These are phyloP conservation scores for Hypoxylon fuscum DNA, from an alignment of 495 filamentous ascomycete species.

Conservation along the genomic window DNA sequence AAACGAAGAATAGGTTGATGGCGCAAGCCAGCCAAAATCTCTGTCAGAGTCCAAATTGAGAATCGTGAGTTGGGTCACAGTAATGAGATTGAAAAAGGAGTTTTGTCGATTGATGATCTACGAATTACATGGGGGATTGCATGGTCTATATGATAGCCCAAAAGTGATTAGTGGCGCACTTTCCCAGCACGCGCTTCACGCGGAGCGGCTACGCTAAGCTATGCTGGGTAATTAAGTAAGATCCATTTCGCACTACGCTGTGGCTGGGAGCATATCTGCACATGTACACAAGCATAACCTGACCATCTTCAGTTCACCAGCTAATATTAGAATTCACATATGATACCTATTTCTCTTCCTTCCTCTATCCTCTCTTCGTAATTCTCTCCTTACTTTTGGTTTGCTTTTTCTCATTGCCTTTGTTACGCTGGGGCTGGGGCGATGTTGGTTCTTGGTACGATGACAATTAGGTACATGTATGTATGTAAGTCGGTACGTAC, in stretches of 20 bases:
- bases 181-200: slow-evolving; percentile 19
- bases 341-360: neutral
- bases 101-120: slow-evolving; percentile 26
- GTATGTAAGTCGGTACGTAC: too few species aligned
- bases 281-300: neutral
- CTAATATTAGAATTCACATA: neutral
- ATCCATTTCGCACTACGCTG: neutral
- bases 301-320: slow-evolving; percentile 2
- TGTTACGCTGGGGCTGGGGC: too few species aligned
- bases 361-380: neutral
- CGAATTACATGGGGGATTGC: slow-evolving; percentile 16
- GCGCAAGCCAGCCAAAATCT: slow-evolving; percentile 11
- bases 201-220: slow-evolving; percentile 15
- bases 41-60: slow-evolving; percentile 15
- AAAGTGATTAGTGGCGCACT: slow-evolving; percentile 24
- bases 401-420: neutral
- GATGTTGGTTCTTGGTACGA: neutral
- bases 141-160: slow-evolving; percentile 12
- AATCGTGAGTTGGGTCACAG: slow-evolving; percentile 19
- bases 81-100: slow-evolving; percentile 34
- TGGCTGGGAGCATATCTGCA: slow-evolving; percentile 19
- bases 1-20: slow-evolving; percentile 1
- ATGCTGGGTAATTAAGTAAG: slow-evolving; percentile 18
- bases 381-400: neutral
- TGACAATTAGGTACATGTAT: too few species aligned